Evolutionary conservation across 1,284 basidiomycete species (phyloP), one percentile per base, ranked within the genome.

Genomic region (Ceratobasidium sp.): DNA sequence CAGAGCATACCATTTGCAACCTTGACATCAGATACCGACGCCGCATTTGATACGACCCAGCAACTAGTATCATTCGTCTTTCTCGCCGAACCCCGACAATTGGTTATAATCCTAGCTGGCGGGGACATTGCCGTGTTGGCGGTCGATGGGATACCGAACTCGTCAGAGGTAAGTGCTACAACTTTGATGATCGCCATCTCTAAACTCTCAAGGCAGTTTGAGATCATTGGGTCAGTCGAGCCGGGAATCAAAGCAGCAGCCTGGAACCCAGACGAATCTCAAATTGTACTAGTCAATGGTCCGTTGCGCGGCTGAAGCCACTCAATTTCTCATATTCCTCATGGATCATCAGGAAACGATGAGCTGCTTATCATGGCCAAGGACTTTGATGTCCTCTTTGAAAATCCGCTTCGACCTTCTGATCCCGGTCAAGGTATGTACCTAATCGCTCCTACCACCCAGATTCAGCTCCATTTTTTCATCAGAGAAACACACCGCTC

Each of bases 191-290:
- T 23, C 7, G 18, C 28, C 54, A 5, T 23, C 3, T 48, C 56
- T 59, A 23, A n/a, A 38, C 36, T 11, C 25, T 21, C 28, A 36
- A 56, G 49, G 66, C 49, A 80, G 87, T 81, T 86, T 56, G 92
- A 95, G 75, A 85, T 93, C 5, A 88, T 95, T 64, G 96, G 96
- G 4, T 90, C 90, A 0, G 87, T 98, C 16, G 94, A 97, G 73
- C 85, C 87, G 30, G 95, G 94, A 0, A 90, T 99, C 66, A 82
- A 88, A 53, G 89, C 91, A 1, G 95, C 93, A 2, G 83, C 86
- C 5, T 98, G 95, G 95, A 91, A 91, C 73, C 94, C 96, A 1
- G 96, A 98, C 79, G 92, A 96, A 70, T 89, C 94, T 44, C 82
- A 94, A 23, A 83, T 98, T 2, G 87, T 88, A 0, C 83, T 98